Base-by-base conservation (phyloP, 1,139 yeast species). In the Tardiomyces digboiensis region DNA sequence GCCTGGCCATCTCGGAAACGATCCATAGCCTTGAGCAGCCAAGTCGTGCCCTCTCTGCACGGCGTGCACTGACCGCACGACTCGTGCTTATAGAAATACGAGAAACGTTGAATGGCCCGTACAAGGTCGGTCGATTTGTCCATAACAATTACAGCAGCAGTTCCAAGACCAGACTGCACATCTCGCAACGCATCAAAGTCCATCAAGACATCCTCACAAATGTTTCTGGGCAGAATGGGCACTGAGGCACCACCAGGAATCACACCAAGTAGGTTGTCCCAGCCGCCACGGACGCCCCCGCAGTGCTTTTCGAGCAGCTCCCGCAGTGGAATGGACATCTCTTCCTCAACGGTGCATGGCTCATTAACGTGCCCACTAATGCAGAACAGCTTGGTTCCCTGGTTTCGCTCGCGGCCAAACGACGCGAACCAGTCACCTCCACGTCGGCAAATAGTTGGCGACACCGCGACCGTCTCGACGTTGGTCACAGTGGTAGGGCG, bases 21-120 rank as follows among this genome's bases (percentile, higher is more conserved):
- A 60, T 82, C 84, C 95, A 85, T 85, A 76, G 84, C 80, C 66
- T 78, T 82, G 50, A 75, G 72, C 53, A 85, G 70, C 84, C 91
- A 85, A 26, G 94, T 82, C 41, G 95, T 86, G 50, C 95, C 95
- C 70, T 86, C 95, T 66, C 95, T 80, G 69, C 95, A 86, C 48
- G 95, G 95, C 14, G 95, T 85, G 71, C 95, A 85, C 69, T 85
- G 95, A 50, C 95, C 95, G 69, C 95, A 85, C 10, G 93, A 82
- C 72, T 85, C 95, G 66, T 85, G 95, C 70, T 82, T 83, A 71
- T 84, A 86, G 64, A 85, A 85, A 44, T 82, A 78, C 40, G 89
- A 66, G 57, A 86, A 77, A 65, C 95, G 76, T 66, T 86, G 93
- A 61, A 85, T 85, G 52, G 91, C 93, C 54, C 87, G 76, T 49